Evolutionary conservation across 2,329 filamentous ascomycete species (phyloP).

Genomic region (Phoma sp.): DNA sequence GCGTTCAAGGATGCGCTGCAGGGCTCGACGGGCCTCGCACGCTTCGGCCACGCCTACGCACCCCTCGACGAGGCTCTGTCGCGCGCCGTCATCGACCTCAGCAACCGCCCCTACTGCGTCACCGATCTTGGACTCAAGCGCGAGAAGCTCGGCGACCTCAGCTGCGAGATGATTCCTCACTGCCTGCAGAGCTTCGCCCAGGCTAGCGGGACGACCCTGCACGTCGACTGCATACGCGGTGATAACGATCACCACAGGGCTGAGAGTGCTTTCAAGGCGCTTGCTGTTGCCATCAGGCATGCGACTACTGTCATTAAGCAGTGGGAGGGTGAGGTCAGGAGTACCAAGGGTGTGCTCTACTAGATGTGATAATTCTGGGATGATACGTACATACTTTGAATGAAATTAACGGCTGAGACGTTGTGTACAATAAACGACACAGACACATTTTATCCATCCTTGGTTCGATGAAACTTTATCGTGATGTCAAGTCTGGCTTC

Average conservation of each 20-base stretch:
- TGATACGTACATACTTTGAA: no score
- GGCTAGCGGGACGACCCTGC: slow-evolving; percentile 86
- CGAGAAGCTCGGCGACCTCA: slow-evolving; percentile 92
- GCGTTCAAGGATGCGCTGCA: slow-evolving; percentile 84
- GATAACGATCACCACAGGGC: slow-evolving; percentile 95
- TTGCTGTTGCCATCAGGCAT: slow-evolving; percentile 82
- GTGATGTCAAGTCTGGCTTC: no score
- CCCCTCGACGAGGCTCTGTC: slow-evolving; percentile 95
- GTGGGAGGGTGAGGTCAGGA: slow-evolving; percentile 89
- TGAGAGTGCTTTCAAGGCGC: slow-evolving; percentile 95
- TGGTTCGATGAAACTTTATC: no score
- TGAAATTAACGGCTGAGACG: no score
- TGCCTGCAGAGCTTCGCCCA: slow-evolving; percentile 94
- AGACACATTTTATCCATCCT: no score
- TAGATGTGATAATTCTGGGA: slow-evolving; percentile 13
- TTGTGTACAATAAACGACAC: no score
- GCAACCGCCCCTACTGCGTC: slow-evolving; percentile 86
- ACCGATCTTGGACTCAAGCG: slow-evolving; percentile 83
- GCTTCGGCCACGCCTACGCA: slow-evolving; percentile 90
- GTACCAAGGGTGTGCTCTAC: slow-evolving; percentile 89
- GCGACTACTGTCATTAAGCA: slow-evolving; percentile 78
- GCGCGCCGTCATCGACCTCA: slow-evolving; percentile 91
- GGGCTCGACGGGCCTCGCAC: slow-evolving; percentile 77
- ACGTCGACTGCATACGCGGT: slow-evolving; percentile 90
- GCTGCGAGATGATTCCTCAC: slow-evolving; percentile 93